A percentile compares a stretch with the other conserved stretches of the same genome.
These are phyloP conservation scores for Trypethelium eluteriae DNA, from an alignment of 495 filamentous ascomycete genomes.

Conservation along the genomic window DNA sequence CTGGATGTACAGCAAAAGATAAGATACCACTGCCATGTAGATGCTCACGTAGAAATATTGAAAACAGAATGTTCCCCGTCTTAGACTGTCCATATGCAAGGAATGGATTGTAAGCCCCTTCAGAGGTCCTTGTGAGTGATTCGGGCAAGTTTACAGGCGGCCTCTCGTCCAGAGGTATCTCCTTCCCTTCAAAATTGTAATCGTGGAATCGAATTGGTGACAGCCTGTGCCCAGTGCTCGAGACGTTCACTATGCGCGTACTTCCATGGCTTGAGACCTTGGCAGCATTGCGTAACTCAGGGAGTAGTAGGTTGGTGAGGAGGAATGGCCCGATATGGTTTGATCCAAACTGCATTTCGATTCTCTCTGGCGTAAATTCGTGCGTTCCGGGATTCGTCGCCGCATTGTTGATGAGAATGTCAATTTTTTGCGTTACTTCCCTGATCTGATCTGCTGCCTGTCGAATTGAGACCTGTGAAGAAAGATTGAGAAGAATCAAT, in stretches of 20 bases:
- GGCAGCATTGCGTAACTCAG: constrained; percentile 39
- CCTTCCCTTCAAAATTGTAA: constrained; percentile 34
- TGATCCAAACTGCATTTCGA: constrained; percentile 32
- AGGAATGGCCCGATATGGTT: constrained; percentile 32
- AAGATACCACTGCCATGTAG: constrained; percentile 30
- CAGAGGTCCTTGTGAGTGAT: neutral
- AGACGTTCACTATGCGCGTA: constrained; percentile 42
- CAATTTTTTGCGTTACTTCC: constrained; percentile 33
- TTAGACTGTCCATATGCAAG: constrained; percentile 33
- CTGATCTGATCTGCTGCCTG: constrained; percentile 39
- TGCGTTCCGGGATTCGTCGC: constrained; percentile 37
- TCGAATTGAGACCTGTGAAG: constrained; percentile 40
- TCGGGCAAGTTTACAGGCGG: constrained; percentile 11
- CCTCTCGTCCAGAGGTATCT: constrained; percentile 18
- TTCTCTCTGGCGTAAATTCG: constrained; percentile 33
- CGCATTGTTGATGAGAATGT: constrained; percentile 45
- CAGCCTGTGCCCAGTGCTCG: constrained; percentile 30
- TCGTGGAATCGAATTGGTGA: constrained; percentile 40
- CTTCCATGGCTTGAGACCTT: constrained; percentile 17
- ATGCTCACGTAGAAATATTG: constrained; percentile 24
- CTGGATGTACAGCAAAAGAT: constrained; percentile 35
- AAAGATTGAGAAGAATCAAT: constrained; percentile 41
- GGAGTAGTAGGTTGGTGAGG: constrained; percentile 36
- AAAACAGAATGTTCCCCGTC: constrained; percentile 33
- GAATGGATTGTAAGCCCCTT: constrained; percentile 16